Evolutionary conservation across 1,284 basidiomycete species (phyloP).

Genomic region (Cronartium ribicola): DNA sequence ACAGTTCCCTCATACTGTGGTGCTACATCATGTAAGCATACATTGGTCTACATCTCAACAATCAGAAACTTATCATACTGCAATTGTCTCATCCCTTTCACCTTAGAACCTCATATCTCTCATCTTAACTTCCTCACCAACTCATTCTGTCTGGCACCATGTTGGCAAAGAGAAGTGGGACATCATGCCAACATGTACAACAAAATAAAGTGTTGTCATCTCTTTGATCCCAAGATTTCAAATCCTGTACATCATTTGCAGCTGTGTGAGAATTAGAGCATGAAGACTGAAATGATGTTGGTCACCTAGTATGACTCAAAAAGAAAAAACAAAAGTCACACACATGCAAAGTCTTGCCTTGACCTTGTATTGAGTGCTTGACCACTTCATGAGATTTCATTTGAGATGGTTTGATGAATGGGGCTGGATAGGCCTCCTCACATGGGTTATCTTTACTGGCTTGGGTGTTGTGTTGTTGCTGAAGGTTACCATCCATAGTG

Average conservation of each 20-base stretch:
- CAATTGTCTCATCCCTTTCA: too few relatives aligned
- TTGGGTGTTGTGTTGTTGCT: not conserved
- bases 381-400: not conserved
- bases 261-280: conserved; percentile 3
- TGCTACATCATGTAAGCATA: too few relatives aligned
- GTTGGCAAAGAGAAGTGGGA: not conserved
- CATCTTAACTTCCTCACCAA: too few relatives aligned
- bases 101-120: too few relatives aligned
- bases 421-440: conserved; percentile 4
- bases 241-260: conserved; percentile 2
- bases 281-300: not conserved
- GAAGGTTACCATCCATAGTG: conserved; percentile 7
- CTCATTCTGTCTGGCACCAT: too few relatives aligned
- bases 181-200: not conserved
- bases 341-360: not conserved
- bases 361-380: not conserved
- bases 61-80: too few relatives aligned
- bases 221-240: not conserved
- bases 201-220: conserved; percentile 1
- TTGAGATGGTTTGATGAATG: not conserved
- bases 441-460: conserved; percentile 7
- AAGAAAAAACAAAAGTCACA: not conserved
- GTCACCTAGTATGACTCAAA: not conserved
- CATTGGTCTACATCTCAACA: too few relatives aligned
- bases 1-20: too few relatives aligned